phyloP scores from a whole-genome alignment of 306 rosid species.

The Sindora glabra region DNA sequence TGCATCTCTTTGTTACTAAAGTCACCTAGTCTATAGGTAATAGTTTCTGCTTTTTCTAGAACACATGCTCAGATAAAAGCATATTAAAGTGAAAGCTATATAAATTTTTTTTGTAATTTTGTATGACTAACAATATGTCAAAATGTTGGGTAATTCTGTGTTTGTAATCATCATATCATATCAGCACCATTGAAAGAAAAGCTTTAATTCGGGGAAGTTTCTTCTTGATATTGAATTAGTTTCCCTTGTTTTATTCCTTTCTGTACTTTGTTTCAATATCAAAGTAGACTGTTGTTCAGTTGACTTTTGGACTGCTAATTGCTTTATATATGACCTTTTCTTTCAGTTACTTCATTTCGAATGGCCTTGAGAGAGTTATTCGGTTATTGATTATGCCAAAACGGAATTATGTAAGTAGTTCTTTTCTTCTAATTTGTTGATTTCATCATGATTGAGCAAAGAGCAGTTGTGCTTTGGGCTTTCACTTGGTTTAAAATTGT shows the following conservation, averaged over 20 bases:
- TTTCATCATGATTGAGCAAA: background rate
- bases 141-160: background rate
- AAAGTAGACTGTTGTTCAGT: background rate
- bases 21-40: background rate
- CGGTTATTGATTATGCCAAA: constrained; percentile 77
- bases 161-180: background rate
- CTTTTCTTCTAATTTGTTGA: background rate
- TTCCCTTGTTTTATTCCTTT: constrained; percentile 5
- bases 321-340: constrained; percentile 4
- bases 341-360: constrained; percentile 77
- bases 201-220: background rate
- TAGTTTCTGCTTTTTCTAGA: background rate
- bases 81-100: background rate
- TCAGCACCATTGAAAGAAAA: background rate
- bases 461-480: constrained; percentile 10
- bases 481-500: background rate
- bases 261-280: background rate
- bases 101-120: background rate
- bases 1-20: too few relatives aligned
- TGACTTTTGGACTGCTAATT: background rate
- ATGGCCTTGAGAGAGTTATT: constrained; percentile 89
- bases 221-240: background rate
- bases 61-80: background rate
- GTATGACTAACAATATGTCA: background rate
- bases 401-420: constrained; percentile 74